Percentiles rank a stretch among this genome's conserved stretches.
Conservation (phyloP, 805 yeast genomes). For the Yamadazyma takamatsuzukensis region DNA sequence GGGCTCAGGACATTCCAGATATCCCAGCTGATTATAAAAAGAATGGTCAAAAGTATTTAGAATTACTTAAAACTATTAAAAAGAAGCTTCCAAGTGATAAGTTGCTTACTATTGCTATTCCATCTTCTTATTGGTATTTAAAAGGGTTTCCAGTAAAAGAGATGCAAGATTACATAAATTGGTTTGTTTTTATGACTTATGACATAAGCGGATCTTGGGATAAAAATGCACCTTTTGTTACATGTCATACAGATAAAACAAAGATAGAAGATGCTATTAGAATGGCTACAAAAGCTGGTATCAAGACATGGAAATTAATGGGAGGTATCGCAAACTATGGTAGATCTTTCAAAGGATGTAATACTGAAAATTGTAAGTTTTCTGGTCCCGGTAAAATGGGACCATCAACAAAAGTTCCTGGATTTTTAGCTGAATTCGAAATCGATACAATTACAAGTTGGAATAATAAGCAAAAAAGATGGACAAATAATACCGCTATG, state of each 20-base stretch:
- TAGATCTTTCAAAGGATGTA: constrained; percentile 10
- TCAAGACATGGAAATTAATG: constrained; percentile 11
- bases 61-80: constrained; percentile 10
- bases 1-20: constrained; percentile 10
- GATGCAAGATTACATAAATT: constrained; percentile 11
- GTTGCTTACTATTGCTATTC: constrained; percentile 14
- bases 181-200: constrained; percentile 14
- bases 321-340: constrained; percentile 19
- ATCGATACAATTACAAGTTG: constrained; percentile 9
- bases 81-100: constrained; percentile 5
- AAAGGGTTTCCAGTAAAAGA: constrained; percentile 13
- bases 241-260: constrained; percentile 12
- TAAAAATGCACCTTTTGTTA: constrained; percentile 5
- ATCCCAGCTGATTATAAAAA: constrained; percentile 8
- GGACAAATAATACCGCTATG: constrained; percentile 7
- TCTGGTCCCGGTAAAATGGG: constrained; percentile 14
- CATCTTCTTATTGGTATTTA: constrained; percentile 13
- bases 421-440: constrained; percentile 15
- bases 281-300: constrained; percentile 14
- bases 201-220: constrained; percentile 12
- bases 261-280: constrained; percentile 7
- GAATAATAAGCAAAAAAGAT: constrained; percentile 8
- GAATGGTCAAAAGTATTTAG: constrained; percentile 10
- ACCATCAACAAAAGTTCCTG: constrained; percentile 9
- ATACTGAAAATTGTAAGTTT: constrained; percentile 10